Evolutionary conservation across 2,329 filamentous ascomycete species (phyloP).

Genomic region (Rasamsonia emersonii): DNA sequence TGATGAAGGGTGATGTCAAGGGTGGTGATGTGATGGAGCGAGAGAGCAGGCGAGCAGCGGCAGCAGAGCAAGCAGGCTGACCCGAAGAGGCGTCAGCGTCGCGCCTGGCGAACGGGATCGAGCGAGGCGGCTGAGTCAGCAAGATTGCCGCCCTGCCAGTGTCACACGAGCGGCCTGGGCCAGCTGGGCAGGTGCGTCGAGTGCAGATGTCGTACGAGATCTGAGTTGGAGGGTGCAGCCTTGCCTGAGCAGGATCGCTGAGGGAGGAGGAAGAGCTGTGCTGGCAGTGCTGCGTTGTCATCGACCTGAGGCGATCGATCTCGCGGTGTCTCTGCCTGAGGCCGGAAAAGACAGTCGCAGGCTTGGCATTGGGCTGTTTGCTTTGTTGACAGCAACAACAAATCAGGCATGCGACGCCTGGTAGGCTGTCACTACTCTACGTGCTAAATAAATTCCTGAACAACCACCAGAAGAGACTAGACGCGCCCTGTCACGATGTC

Average conservation of each 20-base stretch:
- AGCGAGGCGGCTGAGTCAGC: no score
- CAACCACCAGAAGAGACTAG: no score
- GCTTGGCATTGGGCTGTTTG: neutral
- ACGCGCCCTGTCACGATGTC: slow-evolving; percentile 60
- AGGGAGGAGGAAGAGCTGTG: slow-evolving; percentile 4
- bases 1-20: slow-evolving; percentile 5
- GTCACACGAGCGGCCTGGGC: no score
- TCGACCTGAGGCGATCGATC: no score
- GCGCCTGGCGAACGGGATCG: no score
- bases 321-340: slow-evolving; percentile 9
- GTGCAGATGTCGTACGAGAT: no score
- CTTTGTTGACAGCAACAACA: neutral
- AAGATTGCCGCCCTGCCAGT: no score
- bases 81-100: neutral
- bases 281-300: slow-evolving; percentile 6
- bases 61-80: slow-evolving; percentile 19
- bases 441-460: no score
- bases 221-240: no score
- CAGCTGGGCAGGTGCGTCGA: no score
- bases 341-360: neutral
- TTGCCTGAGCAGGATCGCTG: slow-evolving; percentile 4
- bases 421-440: no score
- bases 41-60: slow-evolving; percentile 19
- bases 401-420: neutral
- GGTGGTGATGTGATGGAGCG: slow-evolving; percentile 11